These are phyloP conservation scores for Botryotinia calthae DNA, from an alignment of 2,329 filamentous ascomycete species.

Conservation along the genomic window DNA sequence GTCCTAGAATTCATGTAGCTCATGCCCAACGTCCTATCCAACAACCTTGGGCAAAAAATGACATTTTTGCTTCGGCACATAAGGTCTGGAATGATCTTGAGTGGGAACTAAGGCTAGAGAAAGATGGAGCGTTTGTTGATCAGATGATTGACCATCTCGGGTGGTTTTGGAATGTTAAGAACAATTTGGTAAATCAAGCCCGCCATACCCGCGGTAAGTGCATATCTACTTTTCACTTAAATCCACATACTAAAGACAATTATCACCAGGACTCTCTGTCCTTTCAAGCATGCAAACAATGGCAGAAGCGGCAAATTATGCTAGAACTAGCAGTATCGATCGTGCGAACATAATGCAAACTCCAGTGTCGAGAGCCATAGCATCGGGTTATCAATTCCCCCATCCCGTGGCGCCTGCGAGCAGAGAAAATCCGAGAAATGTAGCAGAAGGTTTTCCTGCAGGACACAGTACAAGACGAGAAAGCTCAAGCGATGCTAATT, in stretches of 20 bases:
- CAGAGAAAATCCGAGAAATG: not conserved
- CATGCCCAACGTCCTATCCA: too few relatives aligned
- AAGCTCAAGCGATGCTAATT: not conserved
- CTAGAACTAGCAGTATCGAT: not conserved
- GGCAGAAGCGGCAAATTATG: not conserved
- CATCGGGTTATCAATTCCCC: not conserved
- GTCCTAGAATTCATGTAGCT: not conserved
- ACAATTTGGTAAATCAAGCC: not conserved
- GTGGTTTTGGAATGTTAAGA: constrained; percentile 6
- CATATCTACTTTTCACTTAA: not conserved
- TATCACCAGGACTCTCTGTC: not conserved
- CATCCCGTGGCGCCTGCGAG: not conserved
- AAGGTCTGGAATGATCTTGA: constrained; percentile 5
- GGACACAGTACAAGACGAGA: not conserved
- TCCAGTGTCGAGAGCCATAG: not conserved
- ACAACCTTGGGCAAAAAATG: too few relatives aligned
- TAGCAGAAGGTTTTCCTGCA: not conserved
- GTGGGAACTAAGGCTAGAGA: not conserved
- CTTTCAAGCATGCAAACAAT: not conserved
- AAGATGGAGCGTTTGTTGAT: not conserved
- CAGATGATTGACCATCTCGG: constrained; percentile 1
- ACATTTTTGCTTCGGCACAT: not conserved
- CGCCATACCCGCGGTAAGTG: not conserved
- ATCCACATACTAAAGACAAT: not conserved
- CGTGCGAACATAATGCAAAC: not conserved